Conservation (phyloP, 345 rosid genomes). For the Bruguiera gymnorhiza region DNA sequence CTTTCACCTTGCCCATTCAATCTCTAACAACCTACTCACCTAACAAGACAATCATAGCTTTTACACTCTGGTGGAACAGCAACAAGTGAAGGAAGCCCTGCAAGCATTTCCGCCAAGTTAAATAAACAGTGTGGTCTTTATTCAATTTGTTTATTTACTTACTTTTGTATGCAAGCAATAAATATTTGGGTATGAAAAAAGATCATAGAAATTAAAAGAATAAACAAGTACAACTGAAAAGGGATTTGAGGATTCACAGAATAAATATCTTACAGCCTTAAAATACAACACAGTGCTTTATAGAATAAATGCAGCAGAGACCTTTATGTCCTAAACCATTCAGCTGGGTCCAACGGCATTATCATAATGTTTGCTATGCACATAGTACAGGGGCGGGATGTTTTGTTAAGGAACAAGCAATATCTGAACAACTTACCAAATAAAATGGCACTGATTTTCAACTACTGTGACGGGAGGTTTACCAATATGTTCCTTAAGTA, state of each 20-base stretch:
- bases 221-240: too few relatives aligned
- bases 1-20: background rate
- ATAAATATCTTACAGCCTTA: too few relatives aligned
- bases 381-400: background rate
- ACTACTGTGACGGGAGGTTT: too few relatives aligned
- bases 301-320: too few relatives aligned
- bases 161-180: background rate
- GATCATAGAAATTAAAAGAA: background rate
- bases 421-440: background rate
- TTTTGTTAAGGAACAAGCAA: background rate
- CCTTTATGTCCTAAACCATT: background rate
- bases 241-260: too few relatives aligned
- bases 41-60: conserved; percentile 55
- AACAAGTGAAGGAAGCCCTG: conserved; percentile 81
- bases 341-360: background rate
- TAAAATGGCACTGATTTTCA: too few relatives aligned
- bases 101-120: conserved; percentile 25
- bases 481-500: too few relatives aligned
- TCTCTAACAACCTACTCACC: conserved; percentile 46
- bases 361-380: background rate
- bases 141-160: background rate
- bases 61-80: conserved; percentile 73
- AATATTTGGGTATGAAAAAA: background rate
- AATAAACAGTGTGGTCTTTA: background rate
- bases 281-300: too few relatives aligned